Evolutionary conservation across 1,284 basidiomycete species (phyloP).

Genomic region (Boletus smithii): DNA sequence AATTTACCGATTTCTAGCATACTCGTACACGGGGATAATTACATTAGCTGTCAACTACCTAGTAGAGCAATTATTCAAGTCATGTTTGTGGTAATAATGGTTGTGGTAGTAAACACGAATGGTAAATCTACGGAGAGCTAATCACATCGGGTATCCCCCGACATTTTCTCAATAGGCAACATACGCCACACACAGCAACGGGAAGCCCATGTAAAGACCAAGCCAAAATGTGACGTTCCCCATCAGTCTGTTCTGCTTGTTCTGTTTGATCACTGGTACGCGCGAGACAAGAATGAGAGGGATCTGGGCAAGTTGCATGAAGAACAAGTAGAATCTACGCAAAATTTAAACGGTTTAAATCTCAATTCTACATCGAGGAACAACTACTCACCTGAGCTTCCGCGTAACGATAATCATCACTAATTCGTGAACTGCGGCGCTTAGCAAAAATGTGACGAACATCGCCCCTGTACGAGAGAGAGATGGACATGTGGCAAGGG

Average conservation of each 20-base stretch:
- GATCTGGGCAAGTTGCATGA: slow-evolving; percentile 83
- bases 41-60: background rate
- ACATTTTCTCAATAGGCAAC: slow-evolving; percentile 63
- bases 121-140: slow-evolving; percentile 7
- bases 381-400: slow-evolving; percentile 65
- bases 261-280: slow-evolving; percentile 61
- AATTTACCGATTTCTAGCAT: background rate
- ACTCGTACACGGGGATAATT: background rate
- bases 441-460: slow-evolving; percentile 88
- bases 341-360: slow-evolving; percentile 1
- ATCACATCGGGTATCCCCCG: slow-evolving; percentile 39
- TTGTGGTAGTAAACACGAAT: background rate
- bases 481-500: slow-evolving; percentile 69
- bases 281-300: slow-evolving; percentile 86
- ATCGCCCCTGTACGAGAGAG: slow-evolving; percentile 78
- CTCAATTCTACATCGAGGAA: background rate
- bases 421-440: slow-evolving; percentile 87
- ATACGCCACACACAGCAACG: slow-evolving; percentile 85
- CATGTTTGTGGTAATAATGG: background rate
- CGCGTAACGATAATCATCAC: slow-evolving; percentile 96
- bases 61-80: slow-evolving; percentile 7
- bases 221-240: slow-evolving; percentile 92
- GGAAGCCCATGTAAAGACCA: slow-evolving; percentile 88
- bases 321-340: slow-evolving; percentile 71
- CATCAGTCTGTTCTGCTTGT: slow-evolving; percentile 64